phyloP scores from a whole-genome alignment of 129 eudicot genomes.

The Apium graveolens region DNA sequence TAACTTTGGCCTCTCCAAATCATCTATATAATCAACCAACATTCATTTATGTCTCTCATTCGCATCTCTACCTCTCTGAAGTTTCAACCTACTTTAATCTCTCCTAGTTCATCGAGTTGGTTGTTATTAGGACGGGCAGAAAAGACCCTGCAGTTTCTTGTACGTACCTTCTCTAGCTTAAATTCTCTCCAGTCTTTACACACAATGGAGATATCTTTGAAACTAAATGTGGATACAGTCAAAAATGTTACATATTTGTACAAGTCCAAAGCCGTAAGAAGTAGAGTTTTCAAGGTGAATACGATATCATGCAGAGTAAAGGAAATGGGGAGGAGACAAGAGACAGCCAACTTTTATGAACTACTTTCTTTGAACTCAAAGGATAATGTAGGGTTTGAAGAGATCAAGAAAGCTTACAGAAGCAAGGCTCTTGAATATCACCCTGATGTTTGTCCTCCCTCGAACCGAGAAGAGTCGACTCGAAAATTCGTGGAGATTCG shows the following conservation, averaged over 20 bases:
- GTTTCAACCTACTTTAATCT: too few relatives aligned
- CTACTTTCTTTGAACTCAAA: conserved; percentile 28
- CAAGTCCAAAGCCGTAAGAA: neutral
- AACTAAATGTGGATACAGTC: neutral
- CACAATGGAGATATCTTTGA: neutral
- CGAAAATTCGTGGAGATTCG: conserved; percentile 43
- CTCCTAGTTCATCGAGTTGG: too few relatives aligned
- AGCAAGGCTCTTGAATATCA: conserved; percentile 41
- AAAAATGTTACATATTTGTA: neutral
- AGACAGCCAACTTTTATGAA: conserved; percentile 18
- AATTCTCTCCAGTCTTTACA: too few relatives aligned
- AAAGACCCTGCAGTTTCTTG: too few relatives aligned
- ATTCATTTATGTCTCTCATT: neutral
- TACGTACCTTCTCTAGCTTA: neutral
- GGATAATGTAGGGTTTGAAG: conserved; percentile 26
- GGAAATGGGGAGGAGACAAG: neutral
- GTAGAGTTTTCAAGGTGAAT: conserved; percentile 4
- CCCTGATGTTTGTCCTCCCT: conserved; percentile 43
- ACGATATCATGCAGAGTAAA: conserved; percentile 23
- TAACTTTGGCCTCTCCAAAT: neutral
- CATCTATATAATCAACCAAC: neutral
- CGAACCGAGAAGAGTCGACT: conserved; percentile 39
- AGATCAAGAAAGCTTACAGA: conserved; percentile 55
- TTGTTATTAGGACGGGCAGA: too few relatives aligned
- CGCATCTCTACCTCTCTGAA: neutral